Evolutionary conservation across 2,329 filamentous ascomycete species (phyloP).

Genomic region (Calonectria pseudoturangicola): DNA sequence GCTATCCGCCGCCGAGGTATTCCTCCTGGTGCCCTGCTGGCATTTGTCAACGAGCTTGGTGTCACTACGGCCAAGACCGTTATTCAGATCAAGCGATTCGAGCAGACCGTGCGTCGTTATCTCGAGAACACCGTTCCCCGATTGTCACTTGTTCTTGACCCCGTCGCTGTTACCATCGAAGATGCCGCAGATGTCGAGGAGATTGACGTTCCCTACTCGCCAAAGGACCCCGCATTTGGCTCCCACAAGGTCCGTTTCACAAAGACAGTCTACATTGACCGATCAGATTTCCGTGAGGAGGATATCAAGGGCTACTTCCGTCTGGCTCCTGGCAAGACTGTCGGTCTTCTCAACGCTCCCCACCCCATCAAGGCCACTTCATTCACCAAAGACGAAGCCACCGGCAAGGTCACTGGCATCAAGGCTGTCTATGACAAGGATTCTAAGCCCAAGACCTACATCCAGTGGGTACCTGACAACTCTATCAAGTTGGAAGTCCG

Average conservation of each 20-base stretch:
- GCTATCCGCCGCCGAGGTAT: conserved; percentile 89
- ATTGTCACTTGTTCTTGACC: conserved; percentile 92
- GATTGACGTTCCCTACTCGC: conserved; percentile 85
- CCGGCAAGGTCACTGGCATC: conserved; percentile 80
- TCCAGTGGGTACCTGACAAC: conserved; percentile 89
- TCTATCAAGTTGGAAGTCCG: conserved; percentile 83
- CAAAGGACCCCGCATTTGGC: conserved; percentile 83
- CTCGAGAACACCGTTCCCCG: conserved; percentile 92
- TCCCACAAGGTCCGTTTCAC: conserved; percentile 79
- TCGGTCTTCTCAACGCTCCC: conserved; percentile 83
- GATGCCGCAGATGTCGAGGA: conserved; percentile 77
- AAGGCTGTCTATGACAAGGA: conserved; percentile 80
- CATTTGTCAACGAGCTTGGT: conserved; percentile 93
- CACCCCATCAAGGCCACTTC: conserved; percentile 82
- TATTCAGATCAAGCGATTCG: conserved; percentile 89
- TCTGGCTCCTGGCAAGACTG: conserved; percentile 84
- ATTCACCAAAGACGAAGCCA: conserved; percentile 79
- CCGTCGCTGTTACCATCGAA: conserved; percentile 87
- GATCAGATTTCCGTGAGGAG: conserved; percentile 84
- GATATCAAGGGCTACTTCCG: conserved; percentile 88
- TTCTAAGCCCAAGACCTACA: conserved; percentile 85
- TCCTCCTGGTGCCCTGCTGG: conserved; percentile 90
- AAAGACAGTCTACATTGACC: conserved; percentile 89
- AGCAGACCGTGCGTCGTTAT: conserved; percentile 88
- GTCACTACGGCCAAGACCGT: conserved; percentile 88